These are phyloP conservation scores for Micractinium sp. DNA, from an alignment of 139 green algal genomes.

Conservation along the genomic window DNA sequence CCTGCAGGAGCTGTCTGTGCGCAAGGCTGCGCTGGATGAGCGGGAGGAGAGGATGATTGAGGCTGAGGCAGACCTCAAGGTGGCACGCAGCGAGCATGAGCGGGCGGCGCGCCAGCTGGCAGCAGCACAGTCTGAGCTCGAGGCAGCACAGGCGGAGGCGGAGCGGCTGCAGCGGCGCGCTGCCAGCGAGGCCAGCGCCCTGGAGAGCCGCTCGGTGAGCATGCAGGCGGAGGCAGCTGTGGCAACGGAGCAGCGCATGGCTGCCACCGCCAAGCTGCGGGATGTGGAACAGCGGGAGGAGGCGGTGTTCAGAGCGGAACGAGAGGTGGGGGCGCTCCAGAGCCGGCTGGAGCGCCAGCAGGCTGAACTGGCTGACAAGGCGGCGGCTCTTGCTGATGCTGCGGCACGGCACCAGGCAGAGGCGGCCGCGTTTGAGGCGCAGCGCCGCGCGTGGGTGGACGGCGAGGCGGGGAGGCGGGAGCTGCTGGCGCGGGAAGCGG, in stretches of 20 bases:
- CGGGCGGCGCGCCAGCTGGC: not conserved
- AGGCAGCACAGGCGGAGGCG: slow-evolving; percentile 23
- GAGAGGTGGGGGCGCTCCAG: slow-evolving; percentile 30
- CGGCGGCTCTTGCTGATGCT: slow-evolving; percentile 32
- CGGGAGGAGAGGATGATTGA: slow-evolving; percentile 33
- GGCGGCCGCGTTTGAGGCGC: slow-evolving; percentile 22
- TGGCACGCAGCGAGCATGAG: slow-evolving; percentile 29
- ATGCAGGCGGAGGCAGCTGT: slow-evolving; percentile 35
- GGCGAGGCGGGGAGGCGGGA: slow-evolving; percentile 30
- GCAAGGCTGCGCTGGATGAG: slow-evolving; percentile 37
- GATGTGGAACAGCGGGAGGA: slow-evolving; percentile 45
- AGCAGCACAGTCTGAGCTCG: not conserved
- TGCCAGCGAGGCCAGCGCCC: not conserved
- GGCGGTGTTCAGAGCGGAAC: slow-evolving; percentile 39
- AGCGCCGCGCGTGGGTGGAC: slow-evolving; percentile 34
- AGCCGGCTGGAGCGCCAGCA: slow-evolving; percentile 41
- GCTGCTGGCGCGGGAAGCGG: slow-evolving; percentile 16
- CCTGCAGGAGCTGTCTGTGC: slow-evolving; percentile 35
- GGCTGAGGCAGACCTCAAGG: slow-evolving; percentile 40
- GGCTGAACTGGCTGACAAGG: slow-evolving; percentile 29
- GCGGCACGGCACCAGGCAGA: slow-evolving; percentile 39
- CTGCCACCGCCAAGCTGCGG: not conserved
- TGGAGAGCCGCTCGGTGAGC: slow-evolving; percentile 24
- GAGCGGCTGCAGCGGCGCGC: slow-evolving; percentile 7
- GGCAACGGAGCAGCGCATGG: slow-evolving; percentile 31